Evolutionary conservation across 306 rosid species (phyloP).

Genomic region (Cicer arietinum): DNA sequence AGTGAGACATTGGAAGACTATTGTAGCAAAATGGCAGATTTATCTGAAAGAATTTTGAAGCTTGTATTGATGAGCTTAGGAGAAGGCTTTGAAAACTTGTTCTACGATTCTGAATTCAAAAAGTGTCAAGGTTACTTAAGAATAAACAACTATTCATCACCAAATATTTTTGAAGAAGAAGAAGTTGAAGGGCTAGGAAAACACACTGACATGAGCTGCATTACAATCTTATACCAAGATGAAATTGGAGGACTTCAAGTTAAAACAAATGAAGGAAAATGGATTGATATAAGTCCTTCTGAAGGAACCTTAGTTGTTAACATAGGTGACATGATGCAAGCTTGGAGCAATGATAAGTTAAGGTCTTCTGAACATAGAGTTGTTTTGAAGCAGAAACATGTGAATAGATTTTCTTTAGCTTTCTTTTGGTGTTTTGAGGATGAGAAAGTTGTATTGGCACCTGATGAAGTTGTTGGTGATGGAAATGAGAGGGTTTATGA

Average conservation of each 20-base stretch:
- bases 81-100: conserved; percentile 61
- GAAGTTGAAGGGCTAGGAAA: conserved; percentile 91
- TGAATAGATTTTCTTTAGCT: conserved; percentile 77
- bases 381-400: conserved; percentile 62
- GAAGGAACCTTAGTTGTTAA: conserved; percentile 84
- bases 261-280: conserved; percentile 73
- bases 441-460: conserved; percentile 69
- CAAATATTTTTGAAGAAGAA: conserved; percentile 51
- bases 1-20: conserved; percentile 85
- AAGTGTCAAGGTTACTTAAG: conserved; percentile 88
- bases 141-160: conserved; percentile 78
- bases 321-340: conserved; percentile 91
- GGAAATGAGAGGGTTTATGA: conserved; percentile 58
- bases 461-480: conserved; percentile 76
- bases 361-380: conserved; percentile 94
- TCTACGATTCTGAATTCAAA: conserved; percentile 65
- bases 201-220: conserved; percentile 97
- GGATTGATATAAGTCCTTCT: conserved; percentile 82
- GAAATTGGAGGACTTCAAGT: conserved; percentile 90
- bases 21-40: conserved; percentile 82
- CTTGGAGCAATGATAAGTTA: conserved; percentile 86
- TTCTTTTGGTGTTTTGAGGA: conserved; percentile 95
- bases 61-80: conserved; percentile 68
- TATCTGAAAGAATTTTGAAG: conserved; percentile 66
- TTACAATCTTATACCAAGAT: conserved; percentile 83